phyloP scores from a whole-genome alignment of 2,329 filamentous ascomycete species.

The Teratosphaeria gauchensis region DNA sequence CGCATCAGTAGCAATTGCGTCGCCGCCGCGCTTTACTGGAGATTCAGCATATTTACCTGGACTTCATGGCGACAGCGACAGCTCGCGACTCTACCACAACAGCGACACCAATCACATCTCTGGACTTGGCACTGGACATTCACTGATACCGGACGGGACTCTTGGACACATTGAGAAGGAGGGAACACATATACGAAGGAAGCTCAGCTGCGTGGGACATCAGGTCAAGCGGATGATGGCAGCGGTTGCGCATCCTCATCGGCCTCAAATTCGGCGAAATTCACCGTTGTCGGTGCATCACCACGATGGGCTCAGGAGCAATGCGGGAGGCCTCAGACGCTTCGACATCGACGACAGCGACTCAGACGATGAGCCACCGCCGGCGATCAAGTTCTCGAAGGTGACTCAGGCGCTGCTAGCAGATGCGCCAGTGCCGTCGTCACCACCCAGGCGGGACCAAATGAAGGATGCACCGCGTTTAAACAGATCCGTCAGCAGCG shows the following conservation, averaged over 20 bases:
- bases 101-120: conserved; percentile 1
- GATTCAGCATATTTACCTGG: conserved; percentile 22
- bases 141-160: conserved; percentile 7
- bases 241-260: conserved; percentile 23
- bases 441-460: conserved; percentile 40
- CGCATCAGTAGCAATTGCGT: conserved; percentile 22
- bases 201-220: conserved; percentile 4
- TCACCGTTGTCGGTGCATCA: conserved; percentile 35
- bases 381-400: conserved; percentile 84
- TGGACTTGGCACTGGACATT: conserved; percentile 6
- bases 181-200: neutral
- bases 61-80: conserved; percentile 17
- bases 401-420: conserved; percentile 76
- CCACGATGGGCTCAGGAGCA: conserved; percentile 33
- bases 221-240: conserved; percentile 23
- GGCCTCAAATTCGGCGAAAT: conserved; percentile 30
- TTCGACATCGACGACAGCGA: conserved; percentile 62
- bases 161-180: conserved; percentile 3
- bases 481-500: conserved; percentile 18
- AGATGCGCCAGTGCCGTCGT: conserved; percentile 49
- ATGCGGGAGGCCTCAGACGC: conserved; percentile 38
- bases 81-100: conserved; percentile 11
- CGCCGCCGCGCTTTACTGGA: conserved; percentile 12
- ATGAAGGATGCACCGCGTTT: conserved; percentile 20
- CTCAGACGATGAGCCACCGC: conserved; percentile 86